Evolutionary conservation across 2,329 filamentous ascomycete genomes (phyloP).

Genomic region (Exophiala xenobiotica): DNA sequence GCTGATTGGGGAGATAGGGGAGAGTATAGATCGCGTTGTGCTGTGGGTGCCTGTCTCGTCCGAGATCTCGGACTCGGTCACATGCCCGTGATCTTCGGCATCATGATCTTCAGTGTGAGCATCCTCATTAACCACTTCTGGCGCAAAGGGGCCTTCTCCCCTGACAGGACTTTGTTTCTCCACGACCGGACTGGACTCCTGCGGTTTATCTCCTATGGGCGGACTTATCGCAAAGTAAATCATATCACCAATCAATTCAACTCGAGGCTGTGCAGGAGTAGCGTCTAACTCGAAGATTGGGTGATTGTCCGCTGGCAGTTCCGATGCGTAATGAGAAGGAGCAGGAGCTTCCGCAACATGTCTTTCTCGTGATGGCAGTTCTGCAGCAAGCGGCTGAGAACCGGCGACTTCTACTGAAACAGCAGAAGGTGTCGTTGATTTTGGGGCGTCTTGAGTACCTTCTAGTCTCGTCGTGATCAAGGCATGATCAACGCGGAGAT

Average conservation of each 20-base stretch:
- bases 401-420: constrained; percentile 19
- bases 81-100: constrained; percentile 16
- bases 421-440: constrained; percentile 9
- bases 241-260: constrained; percentile 39
- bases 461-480: constrained; percentile 50
- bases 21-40: constrained; percentile 20
- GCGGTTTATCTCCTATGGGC: constrained; percentile 37
- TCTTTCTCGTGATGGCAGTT: constrained; percentile 35
- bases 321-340: constrained; percentile 31
- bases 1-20: constrained; percentile 23
- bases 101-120: constrained; percentile 3
- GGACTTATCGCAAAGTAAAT: constrained; percentile 36
- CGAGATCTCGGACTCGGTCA: constrained; percentile 21
- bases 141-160: constrained; percentile 31
- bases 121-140: constrained; percentile 24
- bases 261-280: constrained; percentile 36
- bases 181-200: constrained; percentile 28
- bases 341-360: constrained; percentile 32
- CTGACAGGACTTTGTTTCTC: constrained; percentile 22
- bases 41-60: constrained; percentile 28
- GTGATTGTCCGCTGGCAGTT: constrained; percentile 35
- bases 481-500: constrained; percentile 56
- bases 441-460: not conserved
- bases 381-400: constrained; percentile 24
- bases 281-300: constrained; percentile 41